Conservation (phyloP, 1,139 yeast species). For the Yamadazyma epiphylla region DNA sequence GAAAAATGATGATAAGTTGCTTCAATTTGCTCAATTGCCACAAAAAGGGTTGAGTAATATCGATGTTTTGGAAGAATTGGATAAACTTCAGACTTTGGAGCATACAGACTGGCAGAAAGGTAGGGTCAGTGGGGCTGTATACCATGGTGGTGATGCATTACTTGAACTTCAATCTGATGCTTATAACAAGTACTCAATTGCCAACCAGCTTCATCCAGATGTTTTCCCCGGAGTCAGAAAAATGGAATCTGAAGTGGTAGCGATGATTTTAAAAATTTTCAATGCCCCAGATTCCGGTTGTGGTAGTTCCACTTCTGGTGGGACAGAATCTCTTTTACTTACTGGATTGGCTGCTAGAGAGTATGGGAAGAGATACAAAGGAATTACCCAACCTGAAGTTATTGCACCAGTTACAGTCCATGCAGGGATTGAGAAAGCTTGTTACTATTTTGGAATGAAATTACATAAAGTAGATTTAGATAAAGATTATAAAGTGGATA, state of each 20-base stretch:
- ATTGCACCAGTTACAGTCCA: constrained; percentile 88
- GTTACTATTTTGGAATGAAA: constrained; percentile 84
- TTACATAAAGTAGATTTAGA: constrained; percentile 78
- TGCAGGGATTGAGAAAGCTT: constrained; percentile 95
- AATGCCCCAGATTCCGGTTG: constrained; percentile 72
- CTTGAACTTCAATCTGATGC: constrained; percentile 72
- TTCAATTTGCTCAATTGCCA: constrained; percentile 55
- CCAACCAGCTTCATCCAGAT: constrained; percentile 95
- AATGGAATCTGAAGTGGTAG: constrained; percentile 93
- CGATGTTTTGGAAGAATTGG: constrained; percentile 46
- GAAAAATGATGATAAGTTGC: constrained; percentile 42
- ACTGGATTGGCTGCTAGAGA: constrained; percentile 87
- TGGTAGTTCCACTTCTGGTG: constrained; percentile 96
- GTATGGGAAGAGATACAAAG: constrained; percentile 50
- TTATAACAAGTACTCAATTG: constrained; percentile 71
- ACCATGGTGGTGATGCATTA: constrained; percentile 85
- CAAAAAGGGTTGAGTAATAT: constrained; percentile 47
- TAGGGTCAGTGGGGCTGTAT: constrained; percentile 89
- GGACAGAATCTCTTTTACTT: constrained; percentile 85
- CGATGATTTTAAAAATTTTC: constrained; percentile 81
- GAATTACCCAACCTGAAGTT: constrained; percentile 76
- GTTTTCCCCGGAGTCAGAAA: constrained; percentile 95
- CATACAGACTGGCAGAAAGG: constrained; percentile 84
- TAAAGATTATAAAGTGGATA: constrained; percentile 62
- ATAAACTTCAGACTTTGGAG: constrained; percentile 44